These are phyloP conservation scores for Cornus kousa DNA, from an alignment of 148 eudicot species.

Conservation along the genomic window DNA sequence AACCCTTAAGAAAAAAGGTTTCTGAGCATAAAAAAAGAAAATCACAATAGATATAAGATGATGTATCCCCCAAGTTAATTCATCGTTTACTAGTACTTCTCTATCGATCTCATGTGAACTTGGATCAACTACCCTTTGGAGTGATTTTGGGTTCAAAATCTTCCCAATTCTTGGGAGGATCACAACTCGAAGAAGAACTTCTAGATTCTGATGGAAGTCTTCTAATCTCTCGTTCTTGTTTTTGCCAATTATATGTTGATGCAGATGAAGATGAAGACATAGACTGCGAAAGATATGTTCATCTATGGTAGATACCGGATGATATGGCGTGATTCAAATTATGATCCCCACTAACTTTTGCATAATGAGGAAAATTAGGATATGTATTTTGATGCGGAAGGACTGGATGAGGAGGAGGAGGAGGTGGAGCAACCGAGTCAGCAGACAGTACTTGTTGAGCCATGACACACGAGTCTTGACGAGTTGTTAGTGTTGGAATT, in stretches of 20 bases:
- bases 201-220: background rate
- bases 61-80: background rate
- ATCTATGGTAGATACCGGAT: background rate
- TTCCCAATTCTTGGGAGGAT: background rate
- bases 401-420: background rate
- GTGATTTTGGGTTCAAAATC: background rate
- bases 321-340: background rate
- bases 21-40: too few relatives aligned
- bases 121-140: background rate
- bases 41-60: background rate
- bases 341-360: background rate
- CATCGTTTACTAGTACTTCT: background rate
- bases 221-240: background rate
- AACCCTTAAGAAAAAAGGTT: too few relatives aligned
- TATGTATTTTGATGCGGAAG: background rate
- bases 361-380: conserved; percentile 4
- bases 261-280: background rate
- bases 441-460: background rate
- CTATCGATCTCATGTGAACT: background rate
- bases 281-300: background rate
- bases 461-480: background rate
- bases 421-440: background rate
- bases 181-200: background rate
- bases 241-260: background rate
- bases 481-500: background rate